Evolutionary conservation across 2,329 filamentous ascomycete species (phyloP), one percentile per base, ranked within the genome.

Genomic region (Penicillium sp.): DNA sequence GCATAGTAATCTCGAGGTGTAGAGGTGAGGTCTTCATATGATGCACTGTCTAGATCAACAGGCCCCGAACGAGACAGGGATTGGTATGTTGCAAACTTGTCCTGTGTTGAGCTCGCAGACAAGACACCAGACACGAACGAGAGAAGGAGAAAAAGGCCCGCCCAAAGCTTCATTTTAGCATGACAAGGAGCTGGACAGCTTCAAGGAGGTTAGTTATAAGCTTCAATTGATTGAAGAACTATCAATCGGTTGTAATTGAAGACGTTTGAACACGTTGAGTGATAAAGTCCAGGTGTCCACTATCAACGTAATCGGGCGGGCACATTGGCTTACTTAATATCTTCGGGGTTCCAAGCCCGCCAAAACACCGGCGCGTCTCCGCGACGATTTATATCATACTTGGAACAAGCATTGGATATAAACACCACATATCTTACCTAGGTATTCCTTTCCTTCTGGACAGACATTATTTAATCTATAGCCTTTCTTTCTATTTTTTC

Each of bases 1-100:
- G 89, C 82, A 38, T 86, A 86, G 73, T 97, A 96, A 75, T 99
- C 89, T 63, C 94, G 86, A 13, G 92, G 91, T 1, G 83, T 76
- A 16, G 84, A 77, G 3, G 90, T 96, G 63, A 97, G 77, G 62
- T 89, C 83, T 63, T 83, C 81, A 80, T 94, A 99, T 46, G 81
- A 79, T 25, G 77, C 75, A 72, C 96, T 91, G 72, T 87, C 82
- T 63, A 99, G 85, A 77, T 90, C 90, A 69, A 96, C 67, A 6
- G 91, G 87, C 27, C 82, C 75, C 4, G 83, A 82, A 55, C 86
- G 80, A 55, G 88, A 80, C 72, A 91, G 86, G 61, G 83, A 71
- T 70, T 88, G 85, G 77, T 86, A 93, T 56, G 84, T 81, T 60
- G 82, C 72, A 78, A 93, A 96, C 67, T 83, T 85, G 71, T 90